Evolutionary conservation across 2,329 filamentous ascomycete genomes (phyloP), one percentile per base, ranked within the genome.

Genomic region (Trichoderma atrobrunneum): DNA sequence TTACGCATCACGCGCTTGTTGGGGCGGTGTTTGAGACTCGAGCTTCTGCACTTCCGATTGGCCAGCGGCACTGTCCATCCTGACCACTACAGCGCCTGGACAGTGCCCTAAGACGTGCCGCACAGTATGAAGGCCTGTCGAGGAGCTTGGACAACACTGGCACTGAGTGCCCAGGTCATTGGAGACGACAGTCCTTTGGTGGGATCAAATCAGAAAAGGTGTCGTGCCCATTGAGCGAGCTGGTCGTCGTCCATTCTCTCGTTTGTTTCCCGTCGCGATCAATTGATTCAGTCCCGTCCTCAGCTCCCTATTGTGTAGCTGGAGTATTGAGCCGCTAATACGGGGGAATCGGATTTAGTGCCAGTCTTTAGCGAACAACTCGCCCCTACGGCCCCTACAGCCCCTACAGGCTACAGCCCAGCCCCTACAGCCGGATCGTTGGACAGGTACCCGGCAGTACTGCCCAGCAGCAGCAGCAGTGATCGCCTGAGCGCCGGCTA

Each of bases 1-100:
- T 72, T 72, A 72, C 64, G 70, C 70, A 72, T 72, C 70, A 72
- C 70, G 70, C 63, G 70, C 63, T 60, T 72, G 56, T 59, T 68
- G 63, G 62, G 62, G 60, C 56, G 34, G 64, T 59, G 56, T 26
- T 62, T 68, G 70, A 59, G 34, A 62, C 39, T 36, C n/a, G 39
- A 56, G 6, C 21, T 16, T 61, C 61, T 28, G 69, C 70, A 28
- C 64, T 66, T 68, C 57, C 60, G 63, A 72, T 72, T 72, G 64
- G 70, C 34, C 39, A 70, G 28, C 10, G 26, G 21, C 34, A 18
- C 11, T 7, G 24, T 16, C 12, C 51, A 68, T 32, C 24, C 26
- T 48, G 63, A 51, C 61, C 61, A 30, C 39, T 32, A 39, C 61
- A 51, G 63, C 43, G 32, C 10, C 43, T 5, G 21, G 14, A 68